Evolutionary conservation across 1,284 basidiomycete species (phyloP).

Genomic region (Fomitopsis palustris): DNA sequence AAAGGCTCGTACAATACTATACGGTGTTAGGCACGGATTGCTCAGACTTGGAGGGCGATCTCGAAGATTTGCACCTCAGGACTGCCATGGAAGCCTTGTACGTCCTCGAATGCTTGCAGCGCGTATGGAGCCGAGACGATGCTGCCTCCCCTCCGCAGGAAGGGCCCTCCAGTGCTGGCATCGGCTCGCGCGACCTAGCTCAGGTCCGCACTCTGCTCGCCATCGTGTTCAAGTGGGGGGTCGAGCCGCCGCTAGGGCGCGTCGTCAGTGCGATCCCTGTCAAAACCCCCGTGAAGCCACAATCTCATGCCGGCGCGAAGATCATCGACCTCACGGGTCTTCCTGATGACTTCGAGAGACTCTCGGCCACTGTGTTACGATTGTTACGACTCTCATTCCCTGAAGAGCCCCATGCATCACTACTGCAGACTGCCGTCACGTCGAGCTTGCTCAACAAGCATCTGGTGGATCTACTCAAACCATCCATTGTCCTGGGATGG

Average conservation of each 20-base stretch:
- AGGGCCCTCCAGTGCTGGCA: constrained; percentile 15
- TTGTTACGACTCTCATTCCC: constrained; percentile 52
- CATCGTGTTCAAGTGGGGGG: constrained; percentile 68
- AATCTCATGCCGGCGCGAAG: constrained; percentile 21
- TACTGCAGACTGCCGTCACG: constrained; percentile 58
- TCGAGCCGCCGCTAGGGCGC: constrained; percentile 47
- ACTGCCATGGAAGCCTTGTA: constrained; percentile 57
- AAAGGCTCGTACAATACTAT: constrained; percentile 41
- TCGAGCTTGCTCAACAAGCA: constrained; percentile 57
- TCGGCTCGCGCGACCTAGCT: constrained; percentile 44
- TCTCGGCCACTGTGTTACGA: constrained; percentile 40
- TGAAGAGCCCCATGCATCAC: constrained; percentile 36
- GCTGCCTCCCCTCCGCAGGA: constrained; percentile 1
- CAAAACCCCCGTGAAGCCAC: constrained; percentile 18
- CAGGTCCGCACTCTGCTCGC: constrained; percentile 60
- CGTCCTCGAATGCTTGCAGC: constrained; percentile 51
- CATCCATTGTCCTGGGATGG: constrained; percentile 66
- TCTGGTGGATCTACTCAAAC: constrained; percentile 51
- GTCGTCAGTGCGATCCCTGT: constrained; percentile 42
- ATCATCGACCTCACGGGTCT: constrained; percentile 43
- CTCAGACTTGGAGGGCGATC: constrained; percentile 18
- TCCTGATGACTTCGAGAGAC: constrained; percentile 37
- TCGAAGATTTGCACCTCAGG: constrained; percentile 44
- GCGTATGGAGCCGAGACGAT: constrained; percentile 28
- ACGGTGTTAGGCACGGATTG: constrained; percentile 23